Conservation (phyloP, 805 yeast species). For the Blastobotrys robertii region DNA sequence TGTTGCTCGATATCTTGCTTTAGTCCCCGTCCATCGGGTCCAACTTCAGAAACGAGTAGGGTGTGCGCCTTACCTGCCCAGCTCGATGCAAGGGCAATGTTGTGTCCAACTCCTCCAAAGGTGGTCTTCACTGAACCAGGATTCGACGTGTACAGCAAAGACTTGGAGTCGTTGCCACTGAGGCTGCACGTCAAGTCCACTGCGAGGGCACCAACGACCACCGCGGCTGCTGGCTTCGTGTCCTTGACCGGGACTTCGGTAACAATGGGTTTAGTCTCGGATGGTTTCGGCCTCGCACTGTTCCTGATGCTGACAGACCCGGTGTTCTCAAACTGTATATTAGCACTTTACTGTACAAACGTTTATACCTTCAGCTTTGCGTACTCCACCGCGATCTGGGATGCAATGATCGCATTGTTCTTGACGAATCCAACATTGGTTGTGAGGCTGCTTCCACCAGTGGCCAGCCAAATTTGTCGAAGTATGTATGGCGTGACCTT, state of each 20-base stretch:
- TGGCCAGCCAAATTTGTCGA: slow-evolving; percentile 51
- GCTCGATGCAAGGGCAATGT: slow-evolving; percentile 57
- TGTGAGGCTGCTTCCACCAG: slow-evolving; percentile 59
- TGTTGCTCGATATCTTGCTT: slow-evolving; percentile 20
- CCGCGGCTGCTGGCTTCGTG: slow-evolving; percentile 19
- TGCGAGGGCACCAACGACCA: slow-evolving; percentile 69
- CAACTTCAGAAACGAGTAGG: slow-evolving; percentile 50
- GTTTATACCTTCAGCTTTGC: slow-evolving; percentile 28
- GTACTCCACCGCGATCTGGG: slow-evolving; percentile 53
- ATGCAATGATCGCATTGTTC: slow-evolving; percentile 62
- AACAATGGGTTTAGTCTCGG: background rate
- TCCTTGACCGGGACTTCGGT: slow-evolving; percentile 2
- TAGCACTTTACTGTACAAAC: background rate
- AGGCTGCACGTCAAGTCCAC: slow-evolving; percentile 57
- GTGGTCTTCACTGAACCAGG: slow-evolving; percentile 52
- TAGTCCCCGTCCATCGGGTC: slow-evolving; percentile 36
- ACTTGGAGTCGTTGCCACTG: slow-evolving; percentile 18
- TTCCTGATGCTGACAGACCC: background rate
- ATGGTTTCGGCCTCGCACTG: background rate
- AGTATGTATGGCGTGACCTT: slow-evolving; percentile 71
- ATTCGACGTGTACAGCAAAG: slow-evolving; percentile 47
- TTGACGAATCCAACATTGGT: slow-evolving; percentile 68
- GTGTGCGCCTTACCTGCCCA: slow-evolving; percentile 26
- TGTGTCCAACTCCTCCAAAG: slow-evolving; percentile 80
- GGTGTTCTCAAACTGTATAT: background rate